phyloP scores from a whole-genome alignment of 352 stramenopile species.

The Phytophthora europaea region DNA sequence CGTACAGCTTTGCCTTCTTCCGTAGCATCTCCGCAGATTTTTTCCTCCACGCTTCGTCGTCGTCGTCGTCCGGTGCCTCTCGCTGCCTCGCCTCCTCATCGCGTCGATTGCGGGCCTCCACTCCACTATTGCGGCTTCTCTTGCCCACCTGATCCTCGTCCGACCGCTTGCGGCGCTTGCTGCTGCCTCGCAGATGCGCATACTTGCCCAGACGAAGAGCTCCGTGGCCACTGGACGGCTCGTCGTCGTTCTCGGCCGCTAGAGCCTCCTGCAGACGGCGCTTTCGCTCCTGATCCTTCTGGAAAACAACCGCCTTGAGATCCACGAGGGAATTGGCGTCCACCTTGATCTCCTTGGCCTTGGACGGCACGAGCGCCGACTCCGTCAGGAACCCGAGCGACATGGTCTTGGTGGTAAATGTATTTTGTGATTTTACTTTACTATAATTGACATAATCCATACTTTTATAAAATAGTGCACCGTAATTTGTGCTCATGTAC shows the following conservation, averaged over 20 bases:
- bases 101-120: slow-evolving; percentile 62
- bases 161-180: slow-evolving; percentile 46
- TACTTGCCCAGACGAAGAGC: slow-evolving; percentile 51
- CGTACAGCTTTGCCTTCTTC: slow-evolving; percentile 83
- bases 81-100: slow-evolving; percentile 58
- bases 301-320: slow-evolving; percentile 84
- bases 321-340: slow-evolving; percentile 88
- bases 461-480: too few relatives aligned
- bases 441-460: too few relatives aligned
- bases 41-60: slow-evolving; percentile 68
- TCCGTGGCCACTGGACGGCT: neutral
- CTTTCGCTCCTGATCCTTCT: slow-evolving; percentile 85
- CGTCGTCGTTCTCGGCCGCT: slow-evolving; percentile 32
- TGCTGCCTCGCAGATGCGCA: slow-evolving; percentile 47
- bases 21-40: slow-evolving; percentile 70
- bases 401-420: slow-evolving; percentile 48
- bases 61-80: slow-evolving; percentile 63
- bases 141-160: slow-evolving; percentile 36
- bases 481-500: neutral
- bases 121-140: slow-evolving; percentile 55
- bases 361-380: slow-evolving; percentile 92
- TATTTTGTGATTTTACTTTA: neutral
- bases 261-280: slow-evolving; percentile 56
- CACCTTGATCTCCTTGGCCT: slow-evolving; percentile 91
- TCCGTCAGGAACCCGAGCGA: slow-evolving; percentile 94